A percentile compares a stretch with the other conserved stretches of the same genome.
Conservation (phyloP, 1,139 yeast genomes). For the Scheffersomyces quercinus region DNA sequence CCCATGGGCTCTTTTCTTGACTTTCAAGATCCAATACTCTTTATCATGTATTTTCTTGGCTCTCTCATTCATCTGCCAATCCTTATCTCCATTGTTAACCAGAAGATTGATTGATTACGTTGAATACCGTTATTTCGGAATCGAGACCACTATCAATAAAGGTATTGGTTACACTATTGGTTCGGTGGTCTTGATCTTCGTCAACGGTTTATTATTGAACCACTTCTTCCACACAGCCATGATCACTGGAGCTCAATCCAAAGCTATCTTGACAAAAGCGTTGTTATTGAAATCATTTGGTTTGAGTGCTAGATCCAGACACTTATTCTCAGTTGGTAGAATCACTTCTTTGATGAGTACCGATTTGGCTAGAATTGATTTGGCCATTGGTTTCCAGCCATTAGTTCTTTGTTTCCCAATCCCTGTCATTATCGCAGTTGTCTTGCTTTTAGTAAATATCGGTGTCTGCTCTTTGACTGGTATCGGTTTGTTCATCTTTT, state of each 20-base stretch:
- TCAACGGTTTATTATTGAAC: constrained; percentile 44
- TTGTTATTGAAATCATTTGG: constrained; percentile 41
- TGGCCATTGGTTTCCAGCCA: constrained; percentile 50
- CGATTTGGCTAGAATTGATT: constrained; percentile 47
- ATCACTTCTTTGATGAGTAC: constrained; percentile 47
- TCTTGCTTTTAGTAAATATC: constrained; percentile 33
- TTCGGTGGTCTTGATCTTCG: constrained; percentile 38
- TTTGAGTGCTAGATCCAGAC: constrained; percentile 34
- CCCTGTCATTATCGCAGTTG: constrained; percentile 43
- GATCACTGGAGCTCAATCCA: constrained; percentile 49
- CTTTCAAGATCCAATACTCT: constrained; percentile 41
- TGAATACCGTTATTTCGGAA: constrained; percentile 36
- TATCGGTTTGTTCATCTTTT: constrained; percentile 42
- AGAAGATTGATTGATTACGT: constrained; percentile 43
- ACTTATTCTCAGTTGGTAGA: constrained; percentile 40
- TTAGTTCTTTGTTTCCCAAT: constrained; percentile 46
- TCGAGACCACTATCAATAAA: constrained; percentile 32
- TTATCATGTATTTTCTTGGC: constrained; percentile 36
- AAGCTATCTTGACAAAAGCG: constrained; percentile 42
- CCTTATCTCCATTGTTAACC: constrained; percentile 45
- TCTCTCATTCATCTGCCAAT: constrained; percentile 38
- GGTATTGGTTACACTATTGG: constrained; percentile 46
- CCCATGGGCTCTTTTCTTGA: constrained; percentile 37
- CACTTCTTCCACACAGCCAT: constrained; percentile 47
- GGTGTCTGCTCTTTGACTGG: constrained; percentile 47